Conservation (phyloP, 768 basidiomycete species). For the Russula abietina region DNA sequence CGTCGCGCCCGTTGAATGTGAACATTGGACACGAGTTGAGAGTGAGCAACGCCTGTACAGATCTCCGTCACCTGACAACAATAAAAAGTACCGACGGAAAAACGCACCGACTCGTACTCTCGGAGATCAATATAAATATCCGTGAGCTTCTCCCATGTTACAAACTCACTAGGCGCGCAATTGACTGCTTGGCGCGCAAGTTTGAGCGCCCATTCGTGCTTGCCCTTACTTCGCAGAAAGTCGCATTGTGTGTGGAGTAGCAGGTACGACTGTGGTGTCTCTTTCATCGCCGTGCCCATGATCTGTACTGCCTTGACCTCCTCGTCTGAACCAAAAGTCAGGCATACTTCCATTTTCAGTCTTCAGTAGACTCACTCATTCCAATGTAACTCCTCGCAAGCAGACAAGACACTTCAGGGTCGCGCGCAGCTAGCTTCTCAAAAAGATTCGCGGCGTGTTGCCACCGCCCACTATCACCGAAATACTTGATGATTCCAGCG, state of each 20-base stretch:
- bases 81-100: background rate
- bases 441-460: slow-evolving; percentile 90
- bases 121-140: slow-evolving; percentile 89
- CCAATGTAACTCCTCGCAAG: slow-evolving; percentile 90
- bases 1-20: slow-evolving; percentile 94
- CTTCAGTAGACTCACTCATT: slow-evolving; percentile 68
- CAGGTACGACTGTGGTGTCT: slow-evolving; percentile 89
- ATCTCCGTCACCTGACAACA: background rate
- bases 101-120: slow-evolving; percentile 65
- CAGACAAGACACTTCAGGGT: slow-evolving; percentile 85
- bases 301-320: slow-evolving; percentile 98
- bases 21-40: slow-evolving; percentile 99
- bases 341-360: background rate
- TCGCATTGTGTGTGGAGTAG: slow-evolving; percentile 93
- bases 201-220: slow-evolving; percentile 82
- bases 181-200: slow-evolving; percentile 94
- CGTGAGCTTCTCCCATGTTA: slow-evolving; percentile 97
- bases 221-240: slow-evolving; percentile 82
- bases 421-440: slow-evolving; percentile 78
- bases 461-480: slow-evolving; percentile 83
- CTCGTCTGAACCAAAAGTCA: slow-evolving; percentile 55
- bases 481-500: slow-evolving; percentile 93
- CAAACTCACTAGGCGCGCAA: slow-evolving; percentile 96
- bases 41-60: slow-evolving; percentile 65
- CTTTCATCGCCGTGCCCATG: slow-evolving; percentile 74